Evolutionary conservation across 2,329 filamentous ascomycete species (phyloP).

Genomic region (Nemania bipapillata): DNA sequence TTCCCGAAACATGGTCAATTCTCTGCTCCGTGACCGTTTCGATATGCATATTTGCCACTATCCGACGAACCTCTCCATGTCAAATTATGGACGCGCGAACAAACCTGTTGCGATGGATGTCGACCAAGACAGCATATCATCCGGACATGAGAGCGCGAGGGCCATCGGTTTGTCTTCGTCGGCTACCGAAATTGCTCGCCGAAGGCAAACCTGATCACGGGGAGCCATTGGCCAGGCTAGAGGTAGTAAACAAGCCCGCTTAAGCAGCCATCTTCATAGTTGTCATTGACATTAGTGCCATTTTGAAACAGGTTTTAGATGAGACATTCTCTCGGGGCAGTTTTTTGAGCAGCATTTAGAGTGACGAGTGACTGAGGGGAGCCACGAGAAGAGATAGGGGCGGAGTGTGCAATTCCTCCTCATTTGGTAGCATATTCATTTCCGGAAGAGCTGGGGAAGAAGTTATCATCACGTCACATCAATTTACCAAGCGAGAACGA

Average conservation of each 20-base stretch:
- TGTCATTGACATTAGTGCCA: background rate
- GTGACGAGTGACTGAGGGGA: background rate
- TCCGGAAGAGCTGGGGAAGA: background rate
- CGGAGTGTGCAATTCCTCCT: background rate
- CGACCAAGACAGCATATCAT: slow-evolving; percentile 2
- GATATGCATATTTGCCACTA: slow-evolving; percentile 10
- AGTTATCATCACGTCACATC: background rate
- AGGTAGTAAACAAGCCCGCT: background rate
- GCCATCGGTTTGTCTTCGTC: background rate
- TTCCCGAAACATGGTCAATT: slow-evolving; percentile 7
- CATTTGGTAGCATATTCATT: background rate
- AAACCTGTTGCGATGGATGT: background rate
- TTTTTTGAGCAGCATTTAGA: no score
- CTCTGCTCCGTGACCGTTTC: background rate
- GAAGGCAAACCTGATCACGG: background rate
- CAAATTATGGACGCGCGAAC: background rate
- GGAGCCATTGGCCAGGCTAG: background rate
- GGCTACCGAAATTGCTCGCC: slow-evolving; percentile 9
- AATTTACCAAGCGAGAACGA: background rate
- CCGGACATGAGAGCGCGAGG: background rate
- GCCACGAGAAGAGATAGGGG: background rate
- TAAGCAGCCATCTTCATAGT: background rate
- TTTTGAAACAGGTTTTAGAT: background rate
- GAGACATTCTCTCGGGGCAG: background rate
- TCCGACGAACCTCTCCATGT: background rate